Percentiles rank a stretch among this genome's conserved stretches.
Conservation (phyloP, 108 stramenopile species). For the Aureococcus anophagefferens region DNA sequence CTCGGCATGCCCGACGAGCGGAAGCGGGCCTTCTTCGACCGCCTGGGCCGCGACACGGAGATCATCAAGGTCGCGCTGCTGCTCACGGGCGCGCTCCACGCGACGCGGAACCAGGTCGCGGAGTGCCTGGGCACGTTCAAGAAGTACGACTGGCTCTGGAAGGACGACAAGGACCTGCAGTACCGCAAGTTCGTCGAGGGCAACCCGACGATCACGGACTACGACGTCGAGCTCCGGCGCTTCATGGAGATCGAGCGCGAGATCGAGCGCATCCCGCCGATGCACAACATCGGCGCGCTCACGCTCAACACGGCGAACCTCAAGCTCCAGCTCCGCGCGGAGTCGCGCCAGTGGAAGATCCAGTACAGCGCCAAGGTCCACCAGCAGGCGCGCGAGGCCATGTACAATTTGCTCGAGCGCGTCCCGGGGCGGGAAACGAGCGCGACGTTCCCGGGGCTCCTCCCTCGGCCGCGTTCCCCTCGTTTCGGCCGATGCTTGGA, state of each 20-base stretch:
- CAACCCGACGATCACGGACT: slow-evolving; percentile 39
- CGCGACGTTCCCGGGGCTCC: too few species aligned
- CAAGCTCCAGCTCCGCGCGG: slow-evolving; percentile 44
- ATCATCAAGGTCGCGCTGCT: slow-evolving; percentile 49
- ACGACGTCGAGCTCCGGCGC: slow-evolving; percentile 30
- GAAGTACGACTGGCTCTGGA: slow-evolving; percentile 58
- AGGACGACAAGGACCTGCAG: slow-evolving; percentile 44
- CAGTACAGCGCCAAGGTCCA: slow-evolving; percentile 52
- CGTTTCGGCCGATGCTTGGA: too few species aligned
- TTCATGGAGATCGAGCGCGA: slow-evolving; percentile 41
- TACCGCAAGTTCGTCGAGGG: slow-evolving; percentile 32
- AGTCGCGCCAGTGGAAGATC: slow-evolving; percentile 49
- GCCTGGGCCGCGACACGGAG: slow-evolving; percentile 44
- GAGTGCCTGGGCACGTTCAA: slow-evolving; percentile 40
- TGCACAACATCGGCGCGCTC: slow-evolving; percentile 46
- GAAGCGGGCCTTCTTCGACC: slow-evolving; percentile 26
- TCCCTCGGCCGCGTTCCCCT: too few species aligned
- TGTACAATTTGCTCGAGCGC: slow-evolving; percentile 39
- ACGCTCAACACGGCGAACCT: slow-evolving; percentile 44
- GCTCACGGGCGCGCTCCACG: slow-evolving; percentile 49
- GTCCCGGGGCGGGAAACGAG: too few species aligned
- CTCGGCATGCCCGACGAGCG: slow-evolving; percentile 27
- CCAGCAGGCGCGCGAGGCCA: slow-evolving; percentile 35
- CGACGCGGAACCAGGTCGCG: slow-evolving; percentile 33
- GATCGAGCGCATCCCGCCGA: slow-evolving; percentile 32